Percentiles rank a stretch among this genome's conserved stretches.
phyloP scores from a whole-genome alignment of 2,329 filamentous ascomycete genomes.

The Colletotrichum godetiae region DNA sequence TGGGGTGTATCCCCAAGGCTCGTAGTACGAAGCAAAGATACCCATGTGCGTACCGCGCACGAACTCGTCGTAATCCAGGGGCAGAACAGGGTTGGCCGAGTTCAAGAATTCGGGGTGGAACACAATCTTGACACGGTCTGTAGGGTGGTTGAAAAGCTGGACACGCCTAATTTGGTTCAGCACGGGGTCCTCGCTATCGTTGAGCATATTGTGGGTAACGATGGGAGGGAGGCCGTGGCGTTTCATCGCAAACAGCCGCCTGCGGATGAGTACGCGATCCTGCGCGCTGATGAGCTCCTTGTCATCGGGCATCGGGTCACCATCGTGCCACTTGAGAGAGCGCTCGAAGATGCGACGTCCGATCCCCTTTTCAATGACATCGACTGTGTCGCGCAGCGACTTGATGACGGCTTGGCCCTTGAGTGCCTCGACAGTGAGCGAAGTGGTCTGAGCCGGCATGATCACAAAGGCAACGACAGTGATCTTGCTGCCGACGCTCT shows the following conservation, averaged over 20 bases:
- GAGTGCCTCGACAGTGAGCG: conserved; percentile 92
- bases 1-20: conserved; percentile 98
- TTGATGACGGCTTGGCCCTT: conserved; percentile 99
- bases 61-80: conserved; percentile 98
- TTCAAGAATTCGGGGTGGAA: conserved; percentile 99
- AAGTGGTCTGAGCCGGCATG: conserved; percentile 97
- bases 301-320: conserved; percentile 92
- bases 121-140: conserved; percentile 95
- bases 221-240: conserved; percentile 89
- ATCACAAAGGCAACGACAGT: conserved; percentile 98
- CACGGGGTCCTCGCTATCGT: conserved; percentile 92
- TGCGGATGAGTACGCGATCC: conserved; percentile 91
- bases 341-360: conserved; percentile 95
- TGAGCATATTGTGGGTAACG: conserved; percentile 98
- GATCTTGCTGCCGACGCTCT: conserved; percentile 84
- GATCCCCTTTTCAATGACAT: conserved; percentile 92
- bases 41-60: conserved; percentile 96
- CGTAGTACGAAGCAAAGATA: conserved; percentile 97
- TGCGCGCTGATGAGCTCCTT: conserved; percentile 94
- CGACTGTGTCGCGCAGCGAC: conserved; percentile 90
- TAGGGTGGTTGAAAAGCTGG: conserved; percentile 95
- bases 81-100: conserved; percentile 93
- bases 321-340: conserved; percentile 94
- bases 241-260: conserved; percentile 97
- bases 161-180: conserved; percentile 96